These are phyloP conservation scores for Fusarium xyrophilum DNA, from an alignment of 2,329 filamentous ascomycete genomes.

Conservation along the genomic window DNA sequence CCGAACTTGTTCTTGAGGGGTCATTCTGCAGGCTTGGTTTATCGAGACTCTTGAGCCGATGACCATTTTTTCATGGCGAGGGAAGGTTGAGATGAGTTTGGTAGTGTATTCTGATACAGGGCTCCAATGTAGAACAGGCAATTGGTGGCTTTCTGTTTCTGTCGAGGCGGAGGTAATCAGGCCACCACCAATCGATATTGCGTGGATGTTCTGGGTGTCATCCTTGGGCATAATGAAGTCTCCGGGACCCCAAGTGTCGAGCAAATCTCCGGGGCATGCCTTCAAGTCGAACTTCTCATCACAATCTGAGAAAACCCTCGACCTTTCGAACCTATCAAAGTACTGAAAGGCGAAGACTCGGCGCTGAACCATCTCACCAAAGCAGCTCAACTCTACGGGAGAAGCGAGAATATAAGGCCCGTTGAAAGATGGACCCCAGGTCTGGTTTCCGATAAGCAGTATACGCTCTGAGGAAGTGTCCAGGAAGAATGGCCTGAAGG, in stretches of 20 bases:
- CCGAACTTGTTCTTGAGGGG: too few species aligned
- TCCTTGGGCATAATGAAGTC: accelerated
- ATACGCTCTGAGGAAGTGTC: accelerated
- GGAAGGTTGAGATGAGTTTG: too few species aligned
- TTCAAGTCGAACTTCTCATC: neutral
- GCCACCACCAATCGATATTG: accelerated
- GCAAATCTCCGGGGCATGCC: accelerated
- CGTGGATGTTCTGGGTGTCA: accelerated
- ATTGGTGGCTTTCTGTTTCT: accelerated
- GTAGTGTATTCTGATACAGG: too few species aligned
- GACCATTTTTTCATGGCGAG: too few species aligned
- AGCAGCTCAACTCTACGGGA: accelerated
- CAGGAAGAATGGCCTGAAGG: accelerated
- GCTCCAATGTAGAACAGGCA: neutral
- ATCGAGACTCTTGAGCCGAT: too few species aligned
- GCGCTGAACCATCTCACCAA: accelerated
- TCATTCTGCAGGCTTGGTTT: too few species aligned
- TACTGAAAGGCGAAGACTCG: neutral
- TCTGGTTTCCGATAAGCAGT: accelerated
- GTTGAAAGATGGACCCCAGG: accelerated
- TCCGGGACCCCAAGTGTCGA: accelerated
- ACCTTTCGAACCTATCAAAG: accelerated
- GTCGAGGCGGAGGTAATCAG: accelerated
- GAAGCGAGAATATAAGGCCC: accelerated
- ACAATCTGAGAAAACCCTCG: accelerated